These are phyloP conservation scores for Fusarium irregulare DNA, from an alignment of 2,329 filamentous ascomycete species.

Conservation along the genomic window DNA sequence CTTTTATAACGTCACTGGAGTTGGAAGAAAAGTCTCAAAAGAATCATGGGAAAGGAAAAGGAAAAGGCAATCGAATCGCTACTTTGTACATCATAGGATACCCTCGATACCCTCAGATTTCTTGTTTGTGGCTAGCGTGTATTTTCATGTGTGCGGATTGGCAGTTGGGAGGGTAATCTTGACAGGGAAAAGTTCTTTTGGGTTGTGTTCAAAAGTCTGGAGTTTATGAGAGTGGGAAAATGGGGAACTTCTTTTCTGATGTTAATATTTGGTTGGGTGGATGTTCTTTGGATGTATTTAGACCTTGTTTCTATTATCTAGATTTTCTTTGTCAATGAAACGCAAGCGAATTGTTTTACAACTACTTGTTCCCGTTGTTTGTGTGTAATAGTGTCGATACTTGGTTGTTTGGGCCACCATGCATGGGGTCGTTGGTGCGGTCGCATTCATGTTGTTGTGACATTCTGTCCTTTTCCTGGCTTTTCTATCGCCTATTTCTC, in stretches of 20 bases:
- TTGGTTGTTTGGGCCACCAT: neutral
- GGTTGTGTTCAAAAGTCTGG: constrained; percentile 7
- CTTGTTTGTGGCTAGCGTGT: constrained; percentile 28
- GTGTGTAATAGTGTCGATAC: neutral
- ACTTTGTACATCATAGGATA: constrained; percentile 37
- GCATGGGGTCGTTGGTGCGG: neutral
- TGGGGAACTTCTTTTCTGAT: neutral
- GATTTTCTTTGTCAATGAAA: constrained; percentile 18
- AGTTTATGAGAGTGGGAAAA: constrained; percentile 5
- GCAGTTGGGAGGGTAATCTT: neutral
- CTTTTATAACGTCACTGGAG: neutral
- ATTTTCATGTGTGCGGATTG: constrained; percentile 28
- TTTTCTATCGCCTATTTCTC: neutral
- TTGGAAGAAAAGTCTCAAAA: constrained; percentile 1
- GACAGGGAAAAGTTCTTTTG: neutral
- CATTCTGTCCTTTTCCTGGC: neutral
- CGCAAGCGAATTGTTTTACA: constrained; percentile 2
- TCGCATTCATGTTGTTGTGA: neutral
- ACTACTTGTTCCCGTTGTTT: rapidly evolving
- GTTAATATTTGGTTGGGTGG: neutral
- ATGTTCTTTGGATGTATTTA: constrained; percentile 1
- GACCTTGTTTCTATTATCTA: constrained; percentile 16
- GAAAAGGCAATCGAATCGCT: constrained; percentile 14
- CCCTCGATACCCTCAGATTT: constrained; percentile 23
- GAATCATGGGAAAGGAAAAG: neutral